A percentile compares a stretch with the other conserved stretches of the same genome.
Conservation (phyloP, 352 stramenopile genomes). For the Phytopythium mirpurense region DNA sequence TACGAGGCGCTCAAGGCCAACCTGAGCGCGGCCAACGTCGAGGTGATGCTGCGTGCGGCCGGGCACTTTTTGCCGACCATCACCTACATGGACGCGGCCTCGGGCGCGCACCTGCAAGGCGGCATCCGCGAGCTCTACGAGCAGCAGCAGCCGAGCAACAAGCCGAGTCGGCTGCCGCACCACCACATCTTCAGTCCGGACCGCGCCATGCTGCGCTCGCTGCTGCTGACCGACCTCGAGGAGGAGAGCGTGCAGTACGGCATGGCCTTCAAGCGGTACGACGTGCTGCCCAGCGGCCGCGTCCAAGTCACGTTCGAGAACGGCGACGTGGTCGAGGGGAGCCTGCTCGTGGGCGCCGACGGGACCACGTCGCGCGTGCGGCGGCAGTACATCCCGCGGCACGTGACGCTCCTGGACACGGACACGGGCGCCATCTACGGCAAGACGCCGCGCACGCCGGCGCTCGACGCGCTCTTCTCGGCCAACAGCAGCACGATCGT, state of each 20-base stretch:
- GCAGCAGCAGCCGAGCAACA: constrained; percentile 5
- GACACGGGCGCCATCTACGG: constrained; percentile 65
- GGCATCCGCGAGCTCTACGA: constrained; percentile 10
- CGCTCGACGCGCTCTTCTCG: constrained; percentile 44
- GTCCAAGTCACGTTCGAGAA: constrained; percentile 56
- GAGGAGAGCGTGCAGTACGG: constrained; percentile 44
- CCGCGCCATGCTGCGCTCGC: constrained; percentile 34
- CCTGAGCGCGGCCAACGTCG: constrained; percentile 38
- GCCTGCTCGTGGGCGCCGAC: constrained; percentile 46
- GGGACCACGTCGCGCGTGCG: constrained; percentile 56
- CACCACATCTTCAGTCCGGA: constrained; percentile 44
- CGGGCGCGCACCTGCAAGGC: constrained; percentile 4
- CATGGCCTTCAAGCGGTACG: constrained; percentile 52
- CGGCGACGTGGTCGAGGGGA: constrained; percentile 33
- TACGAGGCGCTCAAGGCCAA: constrained; percentile 54
- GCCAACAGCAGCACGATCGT: constrained; percentile 44
- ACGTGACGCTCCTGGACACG: constrained; percentile 45
- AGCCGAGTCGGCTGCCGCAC: constrained; percentile 11
- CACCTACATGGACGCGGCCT: constrained; percentile 43
- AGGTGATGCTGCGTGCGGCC: constrained; percentile 49
- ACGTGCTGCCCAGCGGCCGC: constrained; percentile 33
- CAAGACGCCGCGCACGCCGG: constrained; percentile 46
- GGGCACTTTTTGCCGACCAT: constrained; percentile 48
- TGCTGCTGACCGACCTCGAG: constrained; percentile 42
- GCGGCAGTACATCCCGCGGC: constrained; percentile 42